These are phyloP conservation scores for Alternaria triticimaculans DNA, from an alignment of 2,329 filamentous ascomycete genomes.

Conservation along the genomic window DNA sequence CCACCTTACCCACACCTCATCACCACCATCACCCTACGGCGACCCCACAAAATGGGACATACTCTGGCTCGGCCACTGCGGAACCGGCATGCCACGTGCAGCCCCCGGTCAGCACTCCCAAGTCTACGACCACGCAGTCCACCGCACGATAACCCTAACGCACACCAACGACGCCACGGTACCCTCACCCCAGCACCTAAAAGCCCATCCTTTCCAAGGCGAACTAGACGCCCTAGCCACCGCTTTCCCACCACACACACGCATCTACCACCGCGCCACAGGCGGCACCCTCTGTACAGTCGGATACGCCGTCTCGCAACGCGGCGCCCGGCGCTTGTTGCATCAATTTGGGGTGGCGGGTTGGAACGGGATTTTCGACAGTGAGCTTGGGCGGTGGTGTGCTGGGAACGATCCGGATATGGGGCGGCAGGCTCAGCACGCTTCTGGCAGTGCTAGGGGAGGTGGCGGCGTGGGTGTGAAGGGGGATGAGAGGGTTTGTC, in stretches of 20 bases:
- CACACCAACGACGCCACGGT: conserved; percentile 33
- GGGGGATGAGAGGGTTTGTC: conserved; percentile 30
- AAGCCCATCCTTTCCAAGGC: conserved; percentile 42
- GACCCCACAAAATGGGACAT: conserved; percentile 50
- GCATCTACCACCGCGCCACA: conserved; percentile 36
- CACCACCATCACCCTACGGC: conserved; percentile 36
- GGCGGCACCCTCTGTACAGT: conserved; percentile 41
- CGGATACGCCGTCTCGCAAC: conserved; percentile 38
- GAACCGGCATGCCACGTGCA: conserved; percentile 37
- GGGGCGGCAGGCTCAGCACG: conserved; percentile 8
- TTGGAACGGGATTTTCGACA: conserved; percentile 41
- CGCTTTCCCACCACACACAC: conserved; percentile 34
- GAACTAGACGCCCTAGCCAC: conserved; percentile 31
- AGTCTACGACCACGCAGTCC: conserved; percentile 21
- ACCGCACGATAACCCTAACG: conserved; percentile 15
- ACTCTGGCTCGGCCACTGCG: conserved; percentile 50
- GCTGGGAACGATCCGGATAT: conserved; percentile 34
- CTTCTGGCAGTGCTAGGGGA: neutral
- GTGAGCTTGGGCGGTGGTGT: conserved; percentile 39
- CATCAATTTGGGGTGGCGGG: conserved; percentile 38
- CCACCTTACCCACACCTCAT: neutral
- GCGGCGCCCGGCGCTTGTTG: conserved; percentile 37
- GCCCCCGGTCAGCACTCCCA: neutral
- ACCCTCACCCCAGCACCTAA: conserved; percentile 28
- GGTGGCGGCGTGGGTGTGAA: neutral